phyloP scores from a whole-genome alignment of 2,329 filamentous ascomycete species.

The Blastomyces emzantsi region DNA sequence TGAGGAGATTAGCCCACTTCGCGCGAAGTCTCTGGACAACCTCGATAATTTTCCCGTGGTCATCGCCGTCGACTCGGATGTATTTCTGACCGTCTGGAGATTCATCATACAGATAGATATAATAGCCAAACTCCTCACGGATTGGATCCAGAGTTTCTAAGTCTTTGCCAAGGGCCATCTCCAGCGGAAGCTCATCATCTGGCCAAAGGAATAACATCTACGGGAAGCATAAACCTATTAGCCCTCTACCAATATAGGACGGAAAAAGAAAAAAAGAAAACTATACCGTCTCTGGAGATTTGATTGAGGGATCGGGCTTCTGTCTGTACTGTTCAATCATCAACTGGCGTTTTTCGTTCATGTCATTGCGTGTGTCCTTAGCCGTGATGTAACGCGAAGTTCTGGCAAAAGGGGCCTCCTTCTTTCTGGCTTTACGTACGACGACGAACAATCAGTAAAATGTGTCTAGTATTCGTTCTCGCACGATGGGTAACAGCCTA shows the following conservation, averaged over 20 bases:
- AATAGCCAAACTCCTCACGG: conserved; percentile 32
- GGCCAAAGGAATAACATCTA: conserved; percentile 41
- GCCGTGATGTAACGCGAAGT: conserved; percentile 19
- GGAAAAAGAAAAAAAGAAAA: conserved; percentile 8
- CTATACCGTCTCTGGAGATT: conserved; percentile 23
- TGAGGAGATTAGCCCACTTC: conserved; percentile 24
- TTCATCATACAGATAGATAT: conserved; percentile 32
- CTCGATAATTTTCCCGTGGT: conserved; percentile 29
- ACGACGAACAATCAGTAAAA: not conserved
- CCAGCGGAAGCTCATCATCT: conserved; percentile 32
- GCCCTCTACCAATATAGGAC: not conserved
- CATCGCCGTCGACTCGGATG: conserved; percentile 26
- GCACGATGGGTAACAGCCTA: not conserved
- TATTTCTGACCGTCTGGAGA: conserved; percentile 19
- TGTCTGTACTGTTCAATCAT: conserved; percentile 22
- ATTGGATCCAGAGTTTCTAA: conserved; percentile 40
- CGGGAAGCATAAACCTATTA: not conserved
- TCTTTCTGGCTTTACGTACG: conserved; percentile 14
- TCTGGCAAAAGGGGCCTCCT: conserved; percentile 20
- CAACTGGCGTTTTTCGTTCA: conserved; percentile 20
- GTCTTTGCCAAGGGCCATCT: conserved; percentile 34
- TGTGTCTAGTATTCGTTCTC: not conserved
- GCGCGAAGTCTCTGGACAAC: conserved; percentile 25
- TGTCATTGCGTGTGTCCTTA: conserved; percentile 21
- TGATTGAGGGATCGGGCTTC: conserved; percentile 18